Conservation (phyloP, 140 eudicot genomes). For the Erigeron philadelphicus region DNA sequence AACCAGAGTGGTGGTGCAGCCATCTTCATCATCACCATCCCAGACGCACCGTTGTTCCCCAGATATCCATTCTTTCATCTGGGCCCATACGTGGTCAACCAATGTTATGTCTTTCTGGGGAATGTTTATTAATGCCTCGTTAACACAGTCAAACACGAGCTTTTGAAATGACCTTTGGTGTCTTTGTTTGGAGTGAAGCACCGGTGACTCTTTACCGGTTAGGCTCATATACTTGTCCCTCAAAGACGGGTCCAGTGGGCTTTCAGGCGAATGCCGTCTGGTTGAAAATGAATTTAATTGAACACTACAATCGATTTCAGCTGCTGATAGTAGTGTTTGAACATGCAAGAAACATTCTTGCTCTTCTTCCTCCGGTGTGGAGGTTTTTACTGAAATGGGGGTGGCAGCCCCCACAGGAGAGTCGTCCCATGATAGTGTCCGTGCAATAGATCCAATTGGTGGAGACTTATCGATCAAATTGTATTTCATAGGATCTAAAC, state of each 20-base stretch:
- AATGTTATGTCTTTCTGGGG: slow-evolving; percentile 20
- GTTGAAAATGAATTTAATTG: slow-evolving; percentile 31
- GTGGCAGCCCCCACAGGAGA: slow-evolving; percentile 41
- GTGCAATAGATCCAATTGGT: slow-evolving; percentile 84
- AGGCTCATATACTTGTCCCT: slow-evolving; percentile 58
- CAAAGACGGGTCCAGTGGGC: slow-evolving; percentile 80
- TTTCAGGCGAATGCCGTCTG: slow-evolving; percentile 65
- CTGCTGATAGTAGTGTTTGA: slow-evolving; percentile 60
- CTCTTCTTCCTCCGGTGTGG: slow-evolving; percentile 55
- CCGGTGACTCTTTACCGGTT: slow-evolving; percentile 34
- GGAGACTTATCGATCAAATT: slow-evolving; percentile 88
- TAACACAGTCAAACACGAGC: slow-evolving; percentile 82
- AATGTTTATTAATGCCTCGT: slow-evolving; percentile 44
- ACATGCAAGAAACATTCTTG: slow-evolving; percentile 49
- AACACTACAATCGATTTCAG: slow-evolving; percentile 42
- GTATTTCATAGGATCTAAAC: slow-evolving; percentile 32
- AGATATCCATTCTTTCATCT: slow-evolving; percentile 58
- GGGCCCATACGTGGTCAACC: slow-evolving; percentile 62
- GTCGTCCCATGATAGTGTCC: slow-evolving; percentile 86
- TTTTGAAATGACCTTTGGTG: slow-evolving; percentile 56
- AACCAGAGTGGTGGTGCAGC: slow-evolving; percentile 36
- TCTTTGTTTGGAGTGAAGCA: slow-evolving; percentile 45
- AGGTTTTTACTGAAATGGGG: slow-evolving; percentile 32
- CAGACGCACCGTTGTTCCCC: slow-evolving; percentile 47
- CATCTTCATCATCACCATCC: slow-evolving; percentile 33